Base-by-base conservation (phyloP, 75 land plant species). In the Isoetes taiwanensis region DNA sequence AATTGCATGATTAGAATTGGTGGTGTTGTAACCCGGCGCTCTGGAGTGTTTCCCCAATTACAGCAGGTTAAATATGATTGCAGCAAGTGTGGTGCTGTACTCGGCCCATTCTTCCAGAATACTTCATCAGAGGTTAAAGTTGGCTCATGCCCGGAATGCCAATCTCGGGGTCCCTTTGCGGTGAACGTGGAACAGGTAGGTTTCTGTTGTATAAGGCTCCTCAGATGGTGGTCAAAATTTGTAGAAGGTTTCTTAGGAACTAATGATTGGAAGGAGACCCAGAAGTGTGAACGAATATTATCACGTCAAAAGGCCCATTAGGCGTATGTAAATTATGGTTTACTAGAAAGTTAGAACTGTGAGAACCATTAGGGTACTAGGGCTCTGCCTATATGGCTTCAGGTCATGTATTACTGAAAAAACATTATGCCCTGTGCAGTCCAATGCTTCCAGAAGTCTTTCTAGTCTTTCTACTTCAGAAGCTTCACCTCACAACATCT, bases 121-220 rank as follows among this genome's bases (percentile, higher is more conserved):
- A 84, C 90, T 28, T 85, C 83, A 58, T 73, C 82, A 21, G 98
- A 93, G 69, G 87, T 93, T 54, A 93, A 84, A 65, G 95, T 93
- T 39, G 98, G 98, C 30, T 93, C 98, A 40, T 93, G 98, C 56
- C 98, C 98, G 1, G 98, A 87, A 64, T 93, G 98, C 68, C 98
- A 93, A 58, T 93, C 98, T 0, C 80, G 78, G 61, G 98, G 98
- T 8, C 98, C 98, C 43, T 93, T 93, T 67, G 80, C 73, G 29
- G 85, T 93, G 31, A 93, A 93, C 50, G 65, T 87, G 56, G 98
- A 93, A 58, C 88, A 87, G 83, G 98, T 93, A 52, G 29, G 29
- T 27, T 6, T 30, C 46, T 48, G 2, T n/a, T 28, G 10, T 24
- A 26, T 37, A 14, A 14, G 39, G 14, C 14, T 37, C 39, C 39